Conservation (phyloP, 768 basidiomycete genomes). For the Vararia minispora region DNA sequence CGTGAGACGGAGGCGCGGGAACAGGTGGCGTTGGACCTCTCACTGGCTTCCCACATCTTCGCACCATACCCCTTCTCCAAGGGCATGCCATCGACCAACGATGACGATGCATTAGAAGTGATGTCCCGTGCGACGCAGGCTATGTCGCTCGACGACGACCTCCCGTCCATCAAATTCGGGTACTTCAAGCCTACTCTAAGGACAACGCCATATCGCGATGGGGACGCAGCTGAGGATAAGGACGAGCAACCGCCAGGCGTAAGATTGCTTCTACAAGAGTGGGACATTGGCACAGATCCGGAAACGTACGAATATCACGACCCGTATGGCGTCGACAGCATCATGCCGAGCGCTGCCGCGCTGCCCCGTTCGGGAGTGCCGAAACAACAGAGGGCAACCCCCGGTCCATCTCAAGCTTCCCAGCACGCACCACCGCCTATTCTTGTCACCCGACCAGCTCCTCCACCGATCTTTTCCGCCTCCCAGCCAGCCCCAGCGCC, state of each 20-base stretch:
- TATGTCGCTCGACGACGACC: slow-evolving; percentile 40
- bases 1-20: slow-evolving; percentile 46
- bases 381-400: neutral
- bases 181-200: slow-evolving; percentile 42
- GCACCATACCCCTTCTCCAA: slow-evolving; percentile 32
- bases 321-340: slow-evolving; percentile 33
- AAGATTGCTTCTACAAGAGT: slow-evolving; percentile 54
- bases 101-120: slow-evolving; percentile 32
- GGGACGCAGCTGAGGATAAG: neutral
- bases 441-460: too few species aligned
- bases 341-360: neutral
- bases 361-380: neutral
- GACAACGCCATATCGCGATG: slow-evolving; percentile 16
- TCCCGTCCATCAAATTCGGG: slow-evolving; percentile 49
- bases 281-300: slow-evolving; percentile 48
- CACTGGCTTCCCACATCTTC: slow-evolving; percentile 46
- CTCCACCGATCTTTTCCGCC: too few species aligned
- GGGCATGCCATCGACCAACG: slow-evolving; percentile 5
- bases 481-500: too few species aligned
- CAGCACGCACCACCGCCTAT: too few species aligned
- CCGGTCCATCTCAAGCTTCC: too few species aligned
- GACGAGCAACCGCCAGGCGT: slow-evolving; percentile 34
- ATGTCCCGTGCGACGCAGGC: slow-evolving; percentile 41
- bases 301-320: slow-evolving; percentile 40
- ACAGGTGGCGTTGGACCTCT: slow-evolving; percentile 52